Base-by-base conservation (phyloP, 164 flowering plant species). In the Pachysandra terminalis region DNA sequence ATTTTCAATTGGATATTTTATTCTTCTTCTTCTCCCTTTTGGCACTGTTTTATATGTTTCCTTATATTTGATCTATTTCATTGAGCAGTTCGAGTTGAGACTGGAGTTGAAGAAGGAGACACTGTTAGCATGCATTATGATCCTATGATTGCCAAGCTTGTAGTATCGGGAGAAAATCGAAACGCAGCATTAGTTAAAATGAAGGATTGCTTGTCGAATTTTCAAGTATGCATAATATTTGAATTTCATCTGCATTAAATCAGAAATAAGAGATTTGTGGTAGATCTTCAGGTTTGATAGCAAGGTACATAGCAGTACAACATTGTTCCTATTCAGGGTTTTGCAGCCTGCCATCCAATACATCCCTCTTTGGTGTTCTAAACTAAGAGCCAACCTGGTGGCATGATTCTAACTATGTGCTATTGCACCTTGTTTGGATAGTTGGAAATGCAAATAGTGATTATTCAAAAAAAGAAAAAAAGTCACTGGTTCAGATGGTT, bases 131-230 rank as follows among this genome's bases (percentile, higher is more conserved):
- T 92, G 98, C 97, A 95, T 79, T 95, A 95, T 80, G 99, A 95
- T 83, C 99, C 98, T 59, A 95, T 95, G 99, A 92, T 95, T 74
- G 99, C 99, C 40, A 95, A 95, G 83, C 98, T 95, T 78, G 97
- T 95, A 41, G 98, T 92, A 13, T 84, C 90, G 92, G 99, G 97
- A 75, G 90, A 84, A 82, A 84, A 83, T 68, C 91, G 98, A 26
- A 68, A 75, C 72, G 82, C 90, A n/a, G 99, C 99, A 55, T 78
- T 95, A 69, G 79, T 89, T 48, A 95, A 92, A 79, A 59, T 95
- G 84, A 92, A 82, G 79, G 90, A 92, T 67, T 82, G 93, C 78
- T 74, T 95, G 68, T 82, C 89, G 19, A 84, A 86, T 56, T 95
- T 95, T 84, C 91, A 88, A 98, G 99, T 91, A 80, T 52, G 19